Percentiles rank a stretch among this genome's conserved stretches.
These are phyloP conservation scores for Monosporascus sp. DNA, from an alignment of 2,329 filamentous ascomycete species.

Conservation along the genomic window DNA sequence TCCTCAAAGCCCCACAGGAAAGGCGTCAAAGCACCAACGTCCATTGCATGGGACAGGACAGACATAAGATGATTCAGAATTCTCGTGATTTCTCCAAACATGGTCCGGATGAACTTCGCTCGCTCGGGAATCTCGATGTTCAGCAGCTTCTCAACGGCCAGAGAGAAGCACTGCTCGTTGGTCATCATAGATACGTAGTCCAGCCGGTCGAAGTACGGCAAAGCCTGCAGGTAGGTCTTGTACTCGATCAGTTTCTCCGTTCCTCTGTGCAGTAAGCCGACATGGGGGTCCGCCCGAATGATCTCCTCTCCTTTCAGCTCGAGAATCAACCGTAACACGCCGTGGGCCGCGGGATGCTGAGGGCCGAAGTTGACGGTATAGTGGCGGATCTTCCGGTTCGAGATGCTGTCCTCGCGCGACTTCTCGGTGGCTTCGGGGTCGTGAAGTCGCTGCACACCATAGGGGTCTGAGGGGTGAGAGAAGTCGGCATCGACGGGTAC, in stretches of 20 bases:
- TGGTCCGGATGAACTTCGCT: conserved; percentile 92
- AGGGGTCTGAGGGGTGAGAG: conserved; percentile 42
- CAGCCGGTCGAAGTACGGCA: conserved; percentile 97
- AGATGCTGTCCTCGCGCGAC: conserved; percentile 43
- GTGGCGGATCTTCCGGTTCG: conserved; percentile 83
- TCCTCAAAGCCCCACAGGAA: conserved; percentile 99
- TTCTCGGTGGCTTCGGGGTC: conserved; percentile 39
- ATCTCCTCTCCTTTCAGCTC: conserved; percentile 98
- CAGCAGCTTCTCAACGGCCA: conserved; percentile 95
- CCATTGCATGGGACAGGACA: conserved; percentile 94
- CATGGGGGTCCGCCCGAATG: conserved; percentile 91
- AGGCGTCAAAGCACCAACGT: conserved; percentile 94
- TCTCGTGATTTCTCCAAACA: conserved; percentile 94
- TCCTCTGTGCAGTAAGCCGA: conserved; percentile 90
- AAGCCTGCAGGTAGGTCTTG: conserved; percentile 96
- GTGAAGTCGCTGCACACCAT: conserved; percentile 38
- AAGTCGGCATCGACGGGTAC: conserved; percentile 64
- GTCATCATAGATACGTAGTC: conserved; percentile 99
- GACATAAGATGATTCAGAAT: conserved; percentile 98
- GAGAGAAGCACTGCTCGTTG: conserved; percentile 94
- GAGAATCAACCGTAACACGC: conserved; percentile 93
- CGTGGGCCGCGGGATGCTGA: conserved; percentile 97
- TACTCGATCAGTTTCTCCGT: conserved; percentile 99
- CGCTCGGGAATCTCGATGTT: conserved; percentile 94
- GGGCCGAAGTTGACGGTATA: conserved; percentile 99